These are phyloP conservation scores for Podospora fimiseda DNA, from an alignment of 495 filamentous ascomycete genomes.

Conservation along the genomic window DNA sequence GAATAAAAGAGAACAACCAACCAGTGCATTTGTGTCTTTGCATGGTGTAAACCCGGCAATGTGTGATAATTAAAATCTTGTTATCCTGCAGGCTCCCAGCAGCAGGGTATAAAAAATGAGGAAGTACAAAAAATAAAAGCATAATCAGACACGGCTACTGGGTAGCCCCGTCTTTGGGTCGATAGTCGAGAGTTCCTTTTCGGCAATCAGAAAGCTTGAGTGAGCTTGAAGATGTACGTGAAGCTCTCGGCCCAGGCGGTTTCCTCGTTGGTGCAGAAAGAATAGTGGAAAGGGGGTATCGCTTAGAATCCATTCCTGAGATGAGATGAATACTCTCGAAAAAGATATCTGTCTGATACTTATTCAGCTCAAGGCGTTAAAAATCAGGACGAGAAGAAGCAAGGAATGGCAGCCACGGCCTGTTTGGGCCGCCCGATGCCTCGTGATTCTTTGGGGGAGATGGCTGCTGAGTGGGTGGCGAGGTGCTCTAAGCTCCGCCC, in stretches of 20 bases:
- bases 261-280: background rate
- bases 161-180: background rate
- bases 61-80: background rate
- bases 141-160: background rate
- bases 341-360: too few relatives aligned
- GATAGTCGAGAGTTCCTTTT: background rate
- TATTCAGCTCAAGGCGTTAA: background rate
- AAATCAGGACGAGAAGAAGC: too few relatives aligned
- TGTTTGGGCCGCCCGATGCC: too few relatives aligned
- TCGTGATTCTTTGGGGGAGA: too few relatives aligned
- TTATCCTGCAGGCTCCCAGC: background rate
- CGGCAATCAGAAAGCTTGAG: background rate
- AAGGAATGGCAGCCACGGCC: too few relatives aligned
- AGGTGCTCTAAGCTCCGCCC: slow-evolving; percentile 14
- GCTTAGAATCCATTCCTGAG: background rate
- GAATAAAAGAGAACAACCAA: background rate
- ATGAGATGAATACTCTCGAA: background rate
- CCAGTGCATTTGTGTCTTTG: background rate
- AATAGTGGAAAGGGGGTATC: slow-evolving; percentile 1
- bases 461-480: background rate
- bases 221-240: too few relatives aligned
- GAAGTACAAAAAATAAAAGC: background rate
- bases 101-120: slow-evolving; percentile 1
- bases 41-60: too few relatives aligned
- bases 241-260: too few relatives aligned